Base-by-base conservation (phyloP, 169 alveolate species). In the Neospora caninum region DNA sequence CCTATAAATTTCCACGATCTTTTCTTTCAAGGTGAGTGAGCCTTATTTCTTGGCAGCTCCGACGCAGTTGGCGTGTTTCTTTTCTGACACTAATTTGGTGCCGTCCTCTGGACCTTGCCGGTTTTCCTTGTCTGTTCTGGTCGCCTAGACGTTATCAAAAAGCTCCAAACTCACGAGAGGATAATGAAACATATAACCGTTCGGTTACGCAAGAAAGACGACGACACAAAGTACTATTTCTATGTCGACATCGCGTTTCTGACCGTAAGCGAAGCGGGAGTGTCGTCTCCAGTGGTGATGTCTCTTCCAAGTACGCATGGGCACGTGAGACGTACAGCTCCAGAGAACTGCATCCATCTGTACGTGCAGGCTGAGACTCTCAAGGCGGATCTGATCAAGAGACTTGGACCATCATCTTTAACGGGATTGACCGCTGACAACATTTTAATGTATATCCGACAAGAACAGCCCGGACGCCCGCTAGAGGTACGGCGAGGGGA, bases 371-470 rank as follows among this genome's bases (percentile, higher is more conserved):
- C 83, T 58, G 92, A 92, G 13, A 67, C 42, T 2, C 49, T 92
- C 88, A 92, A 92, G 41, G 43, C 22, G 80, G 70, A 22, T 53
- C n/a, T 92, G 73, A n/a, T 92, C 38, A 91, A 80, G 83, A n/a
- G 38, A n/a, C 80, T 91, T 29, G 94, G 94, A 31, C 94, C 94
- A 13, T 31, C 94, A 0, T 91, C 94, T 6, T 27, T 91, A 22
- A 91, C 94, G 41, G 94, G 94, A 0, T 78, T 91, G 27, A 91
- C 49, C 34, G 83, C 58, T 49, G 91, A 80, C n/a, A 91, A 73
- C 39, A 45, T 91, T 34, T 87, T 91, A 54, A 70, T 91, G 38
- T 91, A 91, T 84, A 80, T 31, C 0, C 78, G 94, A 13, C 88
- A 80, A 16, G 73, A 38, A 53, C 94, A 91, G 42, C 94, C 80